These are phyloP conservation scores for Hericium coralloides DNA, from an alignment of 768 basidiomycete genomes.

Conservation along the genomic window DNA sequence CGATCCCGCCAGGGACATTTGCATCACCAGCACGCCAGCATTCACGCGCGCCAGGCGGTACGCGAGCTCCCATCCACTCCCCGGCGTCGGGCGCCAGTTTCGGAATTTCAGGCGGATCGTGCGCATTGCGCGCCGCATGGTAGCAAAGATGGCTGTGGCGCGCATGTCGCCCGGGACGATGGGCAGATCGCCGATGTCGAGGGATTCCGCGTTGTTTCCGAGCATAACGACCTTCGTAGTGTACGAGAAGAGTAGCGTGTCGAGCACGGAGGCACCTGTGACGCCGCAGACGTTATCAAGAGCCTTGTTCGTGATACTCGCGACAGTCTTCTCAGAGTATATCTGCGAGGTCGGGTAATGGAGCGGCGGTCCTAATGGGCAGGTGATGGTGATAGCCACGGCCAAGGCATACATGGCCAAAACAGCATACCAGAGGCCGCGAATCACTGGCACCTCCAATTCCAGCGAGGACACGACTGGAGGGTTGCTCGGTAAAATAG, in stretches of 20 bases:
- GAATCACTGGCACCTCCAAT: slow-evolving; percentile 14
- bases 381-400: slow-evolving; percentile 34
- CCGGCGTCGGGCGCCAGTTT: slow-evolving; percentile 49
- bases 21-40: slow-evolving; percentile 25
- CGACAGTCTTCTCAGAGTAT: slow-evolving; percentile 64
- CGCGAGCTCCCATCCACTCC: slow-evolving; percentile 55
- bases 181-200: slow-evolving; percentile 86
- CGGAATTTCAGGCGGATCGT: slow-evolving; percentile 39
- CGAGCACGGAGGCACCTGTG: slow-evolving; percentile 51
- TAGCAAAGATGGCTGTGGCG: slow-evolving; percentile 46
- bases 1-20: slow-evolving; percentile 43
- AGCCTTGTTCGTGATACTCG: slow-evolving; percentile 49
- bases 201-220: slow-evolving; percentile 59
- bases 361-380: slow-evolving; percentile 65
- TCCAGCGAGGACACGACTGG: slow-evolving; percentile 17
- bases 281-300: slow-evolving; percentile 69
- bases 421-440: slow-evolving; percentile 42
- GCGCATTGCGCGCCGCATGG: slow-evolving; percentile 52
- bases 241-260: slow-evolving; percentile 73
- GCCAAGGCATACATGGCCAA: slow-evolving; percentile 41
- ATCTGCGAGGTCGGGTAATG: slow-evolving; percentile 67
- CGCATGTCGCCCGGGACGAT: slow-evolving; percentile 73
- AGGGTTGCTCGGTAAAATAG: slow-evolving; percentile 47
- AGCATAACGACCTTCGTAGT: slow-evolving; percentile 84
- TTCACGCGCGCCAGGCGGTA: slow-evolving; percentile 61